Evolutionary conservation across 1,284 basidiomycete genomes (phyloP).

Genomic region (Peniophora sp.): DNA sequence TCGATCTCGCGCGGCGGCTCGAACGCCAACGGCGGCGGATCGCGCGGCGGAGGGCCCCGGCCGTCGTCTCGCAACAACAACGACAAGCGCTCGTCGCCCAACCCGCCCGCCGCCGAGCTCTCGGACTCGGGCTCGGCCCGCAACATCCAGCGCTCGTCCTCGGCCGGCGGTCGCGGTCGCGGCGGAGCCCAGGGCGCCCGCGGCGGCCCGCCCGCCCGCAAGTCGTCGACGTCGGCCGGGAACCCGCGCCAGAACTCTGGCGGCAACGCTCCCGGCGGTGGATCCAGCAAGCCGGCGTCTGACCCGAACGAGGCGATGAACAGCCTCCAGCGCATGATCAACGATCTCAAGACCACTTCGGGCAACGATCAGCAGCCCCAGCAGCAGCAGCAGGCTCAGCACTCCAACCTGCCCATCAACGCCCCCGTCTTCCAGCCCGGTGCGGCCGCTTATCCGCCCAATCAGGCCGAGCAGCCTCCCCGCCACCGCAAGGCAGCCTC

Average conservation of each 20-base stretch:
- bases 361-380: conserved; percentile 34
- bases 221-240: no score
- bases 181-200: no score
- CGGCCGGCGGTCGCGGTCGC: no score
- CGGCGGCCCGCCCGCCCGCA: no score
- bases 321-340: conserved; percentile 75
- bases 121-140: no score
- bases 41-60: conserved; percentile 21
- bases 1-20: conserved; percentile 38
- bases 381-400: conserved; percentile 26
- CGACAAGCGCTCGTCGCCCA: conserved; percentile 40
- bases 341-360: conserved; percentile 72
- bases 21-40: neutral
- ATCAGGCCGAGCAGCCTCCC: conserved; percentile 37
- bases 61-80: conserved; percentile 58
- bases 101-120: conserved; percentile 42
- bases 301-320: conserved; percentile 64
- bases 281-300: no score
- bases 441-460: conserved; percentile 44
- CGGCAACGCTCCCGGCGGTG: no score
- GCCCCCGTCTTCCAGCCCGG: conserved; percentile 68
- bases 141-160: no score
- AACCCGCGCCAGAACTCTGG: no score
- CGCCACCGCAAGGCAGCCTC: conserved; percentile 77
- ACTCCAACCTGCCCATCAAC: conserved; percentile 51